Evolutionary conservation across 1,284 basidiomycete genomes (phyloP), one percentile per base, ranked within the genome.

Genomic region (Microbotryomycetes sp.): DNA sequence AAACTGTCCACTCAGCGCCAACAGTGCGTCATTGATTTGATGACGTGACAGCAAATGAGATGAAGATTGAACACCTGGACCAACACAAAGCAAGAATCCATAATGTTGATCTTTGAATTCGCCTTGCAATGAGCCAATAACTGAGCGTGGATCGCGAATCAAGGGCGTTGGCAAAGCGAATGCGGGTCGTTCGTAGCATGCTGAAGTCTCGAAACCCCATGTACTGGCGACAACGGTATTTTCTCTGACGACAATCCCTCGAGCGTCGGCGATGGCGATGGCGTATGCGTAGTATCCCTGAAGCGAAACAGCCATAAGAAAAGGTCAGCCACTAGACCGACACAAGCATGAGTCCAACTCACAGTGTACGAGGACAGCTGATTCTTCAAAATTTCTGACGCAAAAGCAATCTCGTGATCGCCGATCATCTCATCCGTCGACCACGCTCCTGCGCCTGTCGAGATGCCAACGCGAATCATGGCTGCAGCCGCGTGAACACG

Each of bases 1-100:
- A 42, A 19, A 42, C 9, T 42, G 9, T 9, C 36, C 36, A 42
- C 36, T 19, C 36, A 54, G 15, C 4, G 16, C 30, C 29, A 53
- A 29, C 46, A 56, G 25, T 0, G 46, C 47, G 26, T 67, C 65
- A 36, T 64, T 67, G 31, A 65, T 68, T 46, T 63, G 59, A 26
- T 68, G 66, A 5, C 60, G 31, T 4, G 30, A 23, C 19, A 65
- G 42, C 14, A 58, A 56, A 49, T 59, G 22, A 45, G 63, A 65
- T 7, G 56, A 48, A 3, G 58, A 60, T 2, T 49, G 19, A 3
- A 53, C 49, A 6, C 63, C 66, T 6, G 66, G 66, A 0, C 66
- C 66, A 51, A 67, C 63, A 58, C 66, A 67, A 48, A 67, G 63
- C 30, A 62, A 58, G 63, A 65, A 65, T 4, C 63, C 66, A 25